phyloP scores from a whole-genome alignment of 805 yeast genomes.

The Cyberlindnera galapagoensis region DNA sequence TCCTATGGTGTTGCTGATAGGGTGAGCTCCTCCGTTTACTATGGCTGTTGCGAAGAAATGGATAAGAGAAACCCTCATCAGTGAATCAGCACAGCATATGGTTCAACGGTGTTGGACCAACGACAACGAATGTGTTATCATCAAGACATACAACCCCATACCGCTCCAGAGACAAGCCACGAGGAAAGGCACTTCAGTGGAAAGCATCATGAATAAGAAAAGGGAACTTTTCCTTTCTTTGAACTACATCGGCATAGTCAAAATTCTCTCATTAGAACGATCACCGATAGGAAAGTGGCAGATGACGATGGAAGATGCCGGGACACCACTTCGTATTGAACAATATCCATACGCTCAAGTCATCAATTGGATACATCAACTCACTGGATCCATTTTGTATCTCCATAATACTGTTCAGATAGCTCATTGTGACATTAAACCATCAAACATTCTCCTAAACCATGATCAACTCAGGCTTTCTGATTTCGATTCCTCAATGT shows the following conservation, averaged over 20 bases:
- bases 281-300: not conserved
- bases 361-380: constrained; percentile 2
- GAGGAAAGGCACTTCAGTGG: too few species aligned
- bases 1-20: too few species aligned
- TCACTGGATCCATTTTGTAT: not conserved
- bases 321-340: constrained; percentile 1
- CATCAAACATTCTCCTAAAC: constrained; percentile 6
- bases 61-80: too few species aligned
- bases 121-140: not conserved
- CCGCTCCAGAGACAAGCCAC: too few species aligned
- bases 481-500: constrained; percentile 7
- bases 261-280: too few species aligned
- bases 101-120: too few species aligned
- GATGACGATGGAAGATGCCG: constrained; percentile 10
- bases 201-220: too few species aligned
- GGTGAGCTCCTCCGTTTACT: too few species aligned
- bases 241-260: too few species aligned
- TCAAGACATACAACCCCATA: constrained; percentile 3
- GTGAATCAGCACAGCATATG: too few species aligned
- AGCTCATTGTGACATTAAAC: constrained; percentile 11
- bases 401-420: constrained; percentile 2
- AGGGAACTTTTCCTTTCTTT: too few species aligned
- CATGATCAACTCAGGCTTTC: constrained; percentile 3
- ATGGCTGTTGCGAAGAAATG: too few species aligned
- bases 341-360: constrained; percentile 5